Percentiles rank a stretch among this genome's conserved stretches.
Conservation (phyloP, 2,329 filamentous ascomycete species). For the Lasiodiplodia sp. region DNA sequence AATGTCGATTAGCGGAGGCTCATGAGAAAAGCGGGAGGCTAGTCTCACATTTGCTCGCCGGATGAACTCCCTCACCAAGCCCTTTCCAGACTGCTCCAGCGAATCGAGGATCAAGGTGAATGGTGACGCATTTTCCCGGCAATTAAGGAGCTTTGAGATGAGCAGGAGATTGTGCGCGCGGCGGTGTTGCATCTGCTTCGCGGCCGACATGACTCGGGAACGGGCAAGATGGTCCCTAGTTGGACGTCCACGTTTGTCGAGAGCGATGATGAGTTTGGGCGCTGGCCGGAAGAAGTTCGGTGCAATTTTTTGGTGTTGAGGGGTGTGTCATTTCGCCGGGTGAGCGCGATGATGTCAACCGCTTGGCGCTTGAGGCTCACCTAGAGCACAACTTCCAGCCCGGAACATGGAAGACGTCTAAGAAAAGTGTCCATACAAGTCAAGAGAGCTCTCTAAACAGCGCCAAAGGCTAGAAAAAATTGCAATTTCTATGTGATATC, state of each 20-base stretch:
- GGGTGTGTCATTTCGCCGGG: not conserved
- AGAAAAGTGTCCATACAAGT: too few relatives aligned
- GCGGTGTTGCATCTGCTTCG: slow-evolving; percentile 59
- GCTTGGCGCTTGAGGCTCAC: not conserved
- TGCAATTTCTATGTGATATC: not conserved
- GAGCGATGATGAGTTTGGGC: not conserved
- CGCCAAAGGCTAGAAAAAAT: too few relatives aligned
- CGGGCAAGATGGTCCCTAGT: slow-evolving; percentile 8
- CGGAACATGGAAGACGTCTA: too few relatives aligned
- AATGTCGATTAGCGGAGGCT: not conserved
- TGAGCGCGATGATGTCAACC: slow-evolving; percentile 12
- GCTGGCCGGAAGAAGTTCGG: not conserved
- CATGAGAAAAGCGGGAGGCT: slow-evolving; percentile 34
- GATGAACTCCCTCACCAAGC: slow-evolving; percentile 76
- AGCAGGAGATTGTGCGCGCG: slow-evolving; percentile 85
- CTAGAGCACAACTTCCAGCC: too few relatives aligned
- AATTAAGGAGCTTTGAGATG: slow-evolving; percentile 79
- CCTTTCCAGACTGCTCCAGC: slow-evolving; percentile 78
- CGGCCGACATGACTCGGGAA: slow-evolving; percentile 33
- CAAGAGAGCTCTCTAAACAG: too few relatives aligned
- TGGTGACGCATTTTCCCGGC: slow-evolving; percentile 78
- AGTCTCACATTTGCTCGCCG: slow-evolving; percentile 71
- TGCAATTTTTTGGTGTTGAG: slow-evolving; percentile 26
- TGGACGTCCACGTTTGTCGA: not conserved
- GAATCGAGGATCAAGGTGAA: slow-evolving; percentile 87